Conservation (phyloP, 1,284 basidiomycete genomes). For the Athelia sp. region DNA sequence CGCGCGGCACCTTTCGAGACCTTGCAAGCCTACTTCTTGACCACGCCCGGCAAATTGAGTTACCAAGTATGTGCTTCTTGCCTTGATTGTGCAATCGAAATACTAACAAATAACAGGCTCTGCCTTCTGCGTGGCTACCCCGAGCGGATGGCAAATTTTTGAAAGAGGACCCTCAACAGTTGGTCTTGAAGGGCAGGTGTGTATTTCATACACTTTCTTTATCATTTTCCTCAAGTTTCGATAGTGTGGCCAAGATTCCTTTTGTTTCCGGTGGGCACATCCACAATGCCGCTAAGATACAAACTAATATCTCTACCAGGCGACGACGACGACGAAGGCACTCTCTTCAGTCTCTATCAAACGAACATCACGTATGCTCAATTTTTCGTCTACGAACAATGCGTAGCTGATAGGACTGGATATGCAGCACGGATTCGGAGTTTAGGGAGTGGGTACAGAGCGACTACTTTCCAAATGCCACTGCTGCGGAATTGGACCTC, state of each 20-base stretch:
- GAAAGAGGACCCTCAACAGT: slow-evolving; percentile 32
- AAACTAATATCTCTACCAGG: slow-evolving; percentile 15
- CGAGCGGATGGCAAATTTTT: slow-evolving; percentile 48
- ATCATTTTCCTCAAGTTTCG: too few relatives aligned
- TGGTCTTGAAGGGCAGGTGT: slow-evolving; percentile 35
- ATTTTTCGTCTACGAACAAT: too few relatives aligned
- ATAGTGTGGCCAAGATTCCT: too few relatives aligned
- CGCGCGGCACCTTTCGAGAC: slow-evolving; percentile 5
- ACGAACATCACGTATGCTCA: slow-evolving; percentile 35
- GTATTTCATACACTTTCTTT: slow-evolving; percentile 28
- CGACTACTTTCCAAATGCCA: too few relatives aligned
- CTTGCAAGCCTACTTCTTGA: too few relatives aligned
- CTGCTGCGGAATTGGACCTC: too few relatives aligned
- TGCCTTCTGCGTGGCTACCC: slow-evolving; percentile 41
- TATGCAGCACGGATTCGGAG: too few relatives aligned
- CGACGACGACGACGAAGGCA: slow-evolving; percentile 50
- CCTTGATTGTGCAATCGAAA: not conserved
- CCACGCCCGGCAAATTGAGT: too few relatives aligned
- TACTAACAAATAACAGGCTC: slow-evolving; percentile 22
- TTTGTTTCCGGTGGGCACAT: too few relatives aligned
- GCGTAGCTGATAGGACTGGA: too few relatives aligned
- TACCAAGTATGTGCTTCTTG: slow-evolving; percentile 10
- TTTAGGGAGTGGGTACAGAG: too few relatives aligned
- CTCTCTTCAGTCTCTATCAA: slow-evolving; percentile 38
- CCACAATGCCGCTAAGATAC: not conserved